A percentile compares a stretch with the other conserved stretches of the same genome.
Evolutionary conservation across 306 rosid species (phyloP).

Genomic region (Comarum palustre): DNA sequence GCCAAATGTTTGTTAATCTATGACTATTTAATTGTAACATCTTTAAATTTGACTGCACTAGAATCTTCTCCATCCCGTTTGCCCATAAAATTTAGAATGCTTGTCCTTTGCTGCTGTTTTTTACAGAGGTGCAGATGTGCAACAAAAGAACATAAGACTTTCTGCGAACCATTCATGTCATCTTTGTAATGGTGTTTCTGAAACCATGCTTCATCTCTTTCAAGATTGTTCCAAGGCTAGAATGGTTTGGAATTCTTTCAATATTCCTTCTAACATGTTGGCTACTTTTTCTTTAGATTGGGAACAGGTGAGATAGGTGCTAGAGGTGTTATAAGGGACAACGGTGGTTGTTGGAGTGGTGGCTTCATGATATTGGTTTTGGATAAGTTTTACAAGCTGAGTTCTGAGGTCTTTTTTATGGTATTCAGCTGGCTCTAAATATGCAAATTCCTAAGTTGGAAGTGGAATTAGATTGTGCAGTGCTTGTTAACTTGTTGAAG

Average conservation of each 20-base stretch:
- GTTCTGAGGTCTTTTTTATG: not conserved
- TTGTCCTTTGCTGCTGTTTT: not conserved
- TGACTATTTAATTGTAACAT: not conserved
- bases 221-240: too few species aligned
- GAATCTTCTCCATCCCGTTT: not conserved
- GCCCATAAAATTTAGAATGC: not conserved
- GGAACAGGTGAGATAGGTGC: not conserved
- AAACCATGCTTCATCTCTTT: too few species aligned
- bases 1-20: slow-evolving; percentile 12
- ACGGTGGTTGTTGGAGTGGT: not conserved
- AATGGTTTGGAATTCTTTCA: too few species aligned
- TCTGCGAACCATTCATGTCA: too few species aligned
- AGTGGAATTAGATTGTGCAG: not conserved
- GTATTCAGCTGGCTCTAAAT: not conserved
- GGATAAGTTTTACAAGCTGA: not conserved
- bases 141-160: too few species aligned
- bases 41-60: not conserved
- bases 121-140: not conserved
- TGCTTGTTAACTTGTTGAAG: not conserved
- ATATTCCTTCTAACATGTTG: too few species aligned
- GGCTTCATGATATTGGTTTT: not conserved
- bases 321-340: not conserved
- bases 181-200: too few species aligned
- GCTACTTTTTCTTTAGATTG: too few species aligned
- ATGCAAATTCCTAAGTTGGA: not conserved